A percentile compares a stretch with the other conserved stretches of the same genome.
Conservation (phyloP, 2,329 filamentous ascomycete species). For the Aureobasidium vineae region DNA sequence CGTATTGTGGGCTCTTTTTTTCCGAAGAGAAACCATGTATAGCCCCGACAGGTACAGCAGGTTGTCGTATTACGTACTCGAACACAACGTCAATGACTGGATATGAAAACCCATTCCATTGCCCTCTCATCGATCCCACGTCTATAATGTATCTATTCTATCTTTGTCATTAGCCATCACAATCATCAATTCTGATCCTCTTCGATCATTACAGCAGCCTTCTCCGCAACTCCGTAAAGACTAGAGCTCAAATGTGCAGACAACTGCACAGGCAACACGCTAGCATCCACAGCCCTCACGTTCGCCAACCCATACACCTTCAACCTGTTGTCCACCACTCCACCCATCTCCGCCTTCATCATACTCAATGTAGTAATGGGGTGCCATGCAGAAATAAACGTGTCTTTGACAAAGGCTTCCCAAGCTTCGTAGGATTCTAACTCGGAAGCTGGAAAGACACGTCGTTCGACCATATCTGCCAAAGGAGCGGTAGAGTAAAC, state of each 20-base stretch:
- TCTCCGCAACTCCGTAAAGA: constrained; percentile 31
- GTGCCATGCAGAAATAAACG: constrained; percentile 36
- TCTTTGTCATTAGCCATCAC: not conserved
- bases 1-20: too few species aligned
- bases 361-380: constrained; percentile 35
- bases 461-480: constrained; percentile 34
- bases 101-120: too few species aligned
- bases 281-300: constrained; percentile 30
- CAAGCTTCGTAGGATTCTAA: constrained; percentile 29
- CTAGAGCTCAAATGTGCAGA: constrained; percentile 31
- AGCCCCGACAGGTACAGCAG: too few species aligned
- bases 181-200: not conserved
- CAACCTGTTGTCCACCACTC: constrained; percentile 31
- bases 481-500: constrained; percentile 33
- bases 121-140: too few species aligned
- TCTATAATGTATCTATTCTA: not conserved
- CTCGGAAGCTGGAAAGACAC: constrained; percentile 32
- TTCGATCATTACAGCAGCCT: constrained; percentile 29
- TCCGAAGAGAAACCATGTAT: too few species aligned
- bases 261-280: constrained; percentile 32
- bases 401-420: constrained; percentile 33
- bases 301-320: constrained; percentile 31
- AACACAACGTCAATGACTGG: too few species aligned
- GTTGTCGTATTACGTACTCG: too few species aligned
- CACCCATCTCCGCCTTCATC: constrained; percentile 35